Percentiles rank a stretch among this genome's conserved stretches.
Evolutionary conservation across 768 basidiomycete genomes (phyloP).

Genomic region (Saitozyma sp.): DNA sequence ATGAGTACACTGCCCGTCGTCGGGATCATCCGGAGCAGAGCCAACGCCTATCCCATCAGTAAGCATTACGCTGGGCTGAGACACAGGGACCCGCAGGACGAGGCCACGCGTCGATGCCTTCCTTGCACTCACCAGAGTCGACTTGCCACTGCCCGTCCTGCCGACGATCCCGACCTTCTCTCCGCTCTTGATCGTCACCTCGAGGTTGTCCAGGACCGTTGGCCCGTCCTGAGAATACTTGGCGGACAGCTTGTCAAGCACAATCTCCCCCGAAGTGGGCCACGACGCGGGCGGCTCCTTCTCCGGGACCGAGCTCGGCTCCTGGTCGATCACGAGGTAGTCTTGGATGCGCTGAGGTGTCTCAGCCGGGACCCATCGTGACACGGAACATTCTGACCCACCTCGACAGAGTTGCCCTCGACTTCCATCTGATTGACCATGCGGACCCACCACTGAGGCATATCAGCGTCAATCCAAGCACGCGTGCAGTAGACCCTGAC

Average conservation of each 20-base stretch:
- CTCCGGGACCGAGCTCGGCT: slow-evolving; percentile 54
- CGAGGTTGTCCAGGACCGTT: slow-evolving; percentile 64
- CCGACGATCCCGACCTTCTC: slow-evolving; percentile 67
- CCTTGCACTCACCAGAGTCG: slow-evolving; percentile 7
- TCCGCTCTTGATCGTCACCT: slow-evolving; percentile 62
- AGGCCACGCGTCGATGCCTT: not conserved
- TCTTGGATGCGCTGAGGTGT: slow-evolving; percentile 60
- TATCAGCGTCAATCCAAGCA: slow-evolving; percentile 1
- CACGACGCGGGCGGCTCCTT: slow-evolving; percentile 66
- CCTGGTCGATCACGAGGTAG: slow-evolving; percentile 63
- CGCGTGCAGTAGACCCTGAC: not conserved
- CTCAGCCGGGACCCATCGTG: no score
- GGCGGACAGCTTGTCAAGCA: slow-evolving; percentile 61
- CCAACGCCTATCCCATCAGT: slow-evolving; percentile 53
- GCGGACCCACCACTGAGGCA: slow-evolving; percentile 45
- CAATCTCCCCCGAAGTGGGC: slow-evolving; percentile 63
- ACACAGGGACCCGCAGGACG: not conserved
- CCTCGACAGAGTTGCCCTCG: slow-evolving; percentile 52
- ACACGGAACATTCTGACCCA: no score
- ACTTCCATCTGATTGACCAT: slow-evolving; percentile 52
- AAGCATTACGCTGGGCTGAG: not conserved
- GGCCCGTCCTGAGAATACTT: slow-evolving; percentile 63
- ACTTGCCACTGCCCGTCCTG: slow-evolving; percentile 64
- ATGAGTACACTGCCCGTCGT: slow-evolving; percentile 62
- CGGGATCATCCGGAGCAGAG: slow-evolving; percentile 62